Evolutionary conservation across 2,329 filamentous ascomycete species (phyloP), one percentile per base, ranked within the genome.

Genomic region (Penicillium sp.): DNA sequence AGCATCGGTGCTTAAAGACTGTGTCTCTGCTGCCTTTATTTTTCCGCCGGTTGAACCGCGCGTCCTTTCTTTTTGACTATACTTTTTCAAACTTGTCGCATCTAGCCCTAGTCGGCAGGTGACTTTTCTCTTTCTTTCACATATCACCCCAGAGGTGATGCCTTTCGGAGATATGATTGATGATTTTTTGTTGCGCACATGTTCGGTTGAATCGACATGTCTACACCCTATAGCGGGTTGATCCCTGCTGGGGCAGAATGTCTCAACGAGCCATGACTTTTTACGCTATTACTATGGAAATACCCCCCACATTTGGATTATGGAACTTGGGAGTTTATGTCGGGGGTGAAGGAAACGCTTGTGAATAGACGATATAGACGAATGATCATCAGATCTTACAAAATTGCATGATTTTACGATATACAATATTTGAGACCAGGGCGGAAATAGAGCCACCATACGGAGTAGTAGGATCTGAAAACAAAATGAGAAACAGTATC

Each of bases 1-100:
- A 65, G 58, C 50, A 64, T 77, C 48, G 74, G 73, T 49, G 53
- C 61, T 45, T 61, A 56, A 32, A 38, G 36, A 34, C 27, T 45
- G 27, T 52, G 18, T 18, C 16, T 1, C 31, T 24, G 32, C 34
- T 8, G 22, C 41, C 14, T 48, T 45, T 53, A 34, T 45, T 24
- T 45, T 55, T 6, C 7, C 18, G 61, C 59, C 62, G 62, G 61
- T 64, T 65, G 62, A 64, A 57, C 62, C 58, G 62, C 45, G 59
- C 62, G 59, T 58, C 59, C 62, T 44, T 55, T 58, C 48, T 43
- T 56, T 57, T 38, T 38, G 32, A 48, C 45, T 57, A 53, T 38
- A 18, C 31, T 16, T 22, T 42, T 53, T 43, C 29, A 48, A 29
- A 31, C 44, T 16, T 18, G 27, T 36, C 31, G 11, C 31, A 43